Evolutionary conservation across 2,329 filamentous ascomycete species (phyloP).

Genomic region (Sphaerulina populicola): DNA sequence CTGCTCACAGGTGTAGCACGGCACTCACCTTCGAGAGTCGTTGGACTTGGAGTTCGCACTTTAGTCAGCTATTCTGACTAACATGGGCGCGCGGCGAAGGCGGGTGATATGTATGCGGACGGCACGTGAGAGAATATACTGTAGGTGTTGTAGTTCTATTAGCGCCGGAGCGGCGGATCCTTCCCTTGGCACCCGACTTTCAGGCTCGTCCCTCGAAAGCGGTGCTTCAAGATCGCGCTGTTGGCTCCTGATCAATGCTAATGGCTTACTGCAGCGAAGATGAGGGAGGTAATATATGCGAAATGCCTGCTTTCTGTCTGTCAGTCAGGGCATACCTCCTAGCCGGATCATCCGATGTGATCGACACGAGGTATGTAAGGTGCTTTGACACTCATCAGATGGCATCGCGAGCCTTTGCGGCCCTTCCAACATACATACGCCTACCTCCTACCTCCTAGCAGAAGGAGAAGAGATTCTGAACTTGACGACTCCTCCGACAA

Average conservation of each 20-base stretch:
- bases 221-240: neutral
- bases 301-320: neutral
- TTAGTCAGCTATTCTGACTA: neutral
- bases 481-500: constrained; percentile 3
- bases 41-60: neutral
- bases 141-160: too few relatives aligned
- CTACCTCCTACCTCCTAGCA: too few relatives aligned
- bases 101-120: too few relatives aligned
- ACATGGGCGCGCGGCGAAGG: too few relatives aligned
- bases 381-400: neutral
- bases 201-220: neutral
- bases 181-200: neutral
- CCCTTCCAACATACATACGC: too few relatives aligned
- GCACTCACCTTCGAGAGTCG: neutral
- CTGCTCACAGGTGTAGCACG: neutral
- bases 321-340: neutral
- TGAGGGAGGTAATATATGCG: neutral
- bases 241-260: neutral
- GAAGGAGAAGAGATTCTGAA: constrained; percentile 10
- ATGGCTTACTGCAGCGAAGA: neutral
- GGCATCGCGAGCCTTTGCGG: too few relatives aligned
- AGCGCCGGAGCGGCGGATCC: neutral
- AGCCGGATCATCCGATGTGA: neutral
- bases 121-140: too few relatives aligned
- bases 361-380: too few relatives aligned